These are phyloP conservation scores for Metschnikowia santaceciliae DNA, from an alignment of 805 yeast species.

Conservation along the genomic window DNA sequence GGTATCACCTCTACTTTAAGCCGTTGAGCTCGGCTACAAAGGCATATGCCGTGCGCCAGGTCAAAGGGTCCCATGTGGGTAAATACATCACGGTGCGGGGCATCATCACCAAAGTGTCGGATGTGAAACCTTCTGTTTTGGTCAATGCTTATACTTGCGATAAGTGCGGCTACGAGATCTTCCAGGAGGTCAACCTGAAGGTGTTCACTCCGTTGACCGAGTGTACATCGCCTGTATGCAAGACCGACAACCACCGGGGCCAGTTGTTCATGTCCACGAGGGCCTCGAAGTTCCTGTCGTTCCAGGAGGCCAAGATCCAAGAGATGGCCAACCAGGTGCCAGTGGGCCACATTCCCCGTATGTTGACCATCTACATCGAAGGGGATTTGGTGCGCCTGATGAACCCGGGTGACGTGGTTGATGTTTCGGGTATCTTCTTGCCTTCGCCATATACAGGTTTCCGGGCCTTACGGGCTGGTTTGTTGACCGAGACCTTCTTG, in stretches of 20 bases:
- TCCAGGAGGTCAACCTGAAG: slow-evolving; percentile 87
- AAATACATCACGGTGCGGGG: slow-evolving; percentile 88
- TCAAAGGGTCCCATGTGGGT: slow-evolving; percentile 81
- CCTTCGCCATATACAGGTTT: slow-evolving; percentile 97
- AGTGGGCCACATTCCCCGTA: slow-evolving; percentile 94
- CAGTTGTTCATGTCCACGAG: slow-evolving; percentile 89
- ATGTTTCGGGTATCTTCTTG: slow-evolving; percentile 84
- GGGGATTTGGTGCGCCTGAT: slow-evolving; percentile 85
- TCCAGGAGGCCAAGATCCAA: slow-evolving; percentile 93
- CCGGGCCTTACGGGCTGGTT: slow-evolving; percentile 87
- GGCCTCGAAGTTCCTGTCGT: slow-evolving; percentile 91
- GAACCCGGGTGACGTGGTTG: slow-evolving; percentile 94
- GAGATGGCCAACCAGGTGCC: slow-evolving; percentile 97
- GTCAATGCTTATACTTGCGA: slow-evolving; percentile 98
- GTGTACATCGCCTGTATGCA: slow-evolving; percentile 80
- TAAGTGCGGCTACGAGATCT: slow-evolving; percentile 92
- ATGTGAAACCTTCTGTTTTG: slow-evolving; percentile 86
- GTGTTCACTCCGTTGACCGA: slow-evolving; percentile 84
- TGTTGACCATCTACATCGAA: slow-evolving; percentile 79
- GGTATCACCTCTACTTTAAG: slow-evolving; percentile 82
- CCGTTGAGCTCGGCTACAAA: slow-evolving; percentile 58
- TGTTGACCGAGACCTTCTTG: slow-evolving; percentile 88
- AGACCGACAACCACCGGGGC: slow-evolving; percentile 76
- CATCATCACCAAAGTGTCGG: slow-evolving; percentile 91
- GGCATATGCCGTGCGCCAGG: slow-evolving; percentile 83